phyloP scores from a whole-genome alignment of 1,284 basidiomycete species.

The Austroboletus olivaceoglutinosus region DNA sequence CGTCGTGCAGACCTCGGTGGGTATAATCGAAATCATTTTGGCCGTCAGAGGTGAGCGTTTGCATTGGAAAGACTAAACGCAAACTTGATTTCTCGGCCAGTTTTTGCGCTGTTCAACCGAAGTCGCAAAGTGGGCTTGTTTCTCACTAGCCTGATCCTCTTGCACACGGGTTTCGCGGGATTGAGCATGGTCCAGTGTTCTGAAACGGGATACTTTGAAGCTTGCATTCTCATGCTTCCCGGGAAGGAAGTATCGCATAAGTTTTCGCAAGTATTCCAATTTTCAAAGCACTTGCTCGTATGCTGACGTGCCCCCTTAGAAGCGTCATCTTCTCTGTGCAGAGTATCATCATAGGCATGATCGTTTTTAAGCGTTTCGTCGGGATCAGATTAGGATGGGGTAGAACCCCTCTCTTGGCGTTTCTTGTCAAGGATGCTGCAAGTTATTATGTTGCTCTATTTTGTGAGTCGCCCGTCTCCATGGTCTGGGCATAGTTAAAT shows the following conservation, averaged over 20 bases:
- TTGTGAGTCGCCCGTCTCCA: conserved; percentile 12
- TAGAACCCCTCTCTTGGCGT: conserved; percentile 15
- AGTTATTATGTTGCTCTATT: conserved; percentile 8
- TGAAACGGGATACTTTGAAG: conserved; percentile 3
- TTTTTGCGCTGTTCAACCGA: conserved; percentile 25
- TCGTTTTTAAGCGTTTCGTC: conserved; percentile 4
- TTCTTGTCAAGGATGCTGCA: conserved; percentile 17
- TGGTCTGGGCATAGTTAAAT: not conserved
- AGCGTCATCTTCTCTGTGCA: conserved; percentile 1
- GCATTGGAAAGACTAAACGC: no score
- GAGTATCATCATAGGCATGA: conserved; percentile 11
- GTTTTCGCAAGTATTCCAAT: conserved; percentile 1
- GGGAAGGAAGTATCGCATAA: not conserved
- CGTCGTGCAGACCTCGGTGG: conserved; percentile 4
- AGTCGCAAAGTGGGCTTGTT: conserved; percentile 12
- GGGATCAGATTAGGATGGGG: conserved; percentile 4
- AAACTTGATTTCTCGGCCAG: conserved; percentile 5
- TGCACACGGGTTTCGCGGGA: conserved; percentile 2
- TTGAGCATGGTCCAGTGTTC: not conserved
- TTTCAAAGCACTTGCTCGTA: not conserved
- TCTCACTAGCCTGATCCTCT: conserved; percentile 11
- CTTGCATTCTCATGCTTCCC: conserved; percentile 13
- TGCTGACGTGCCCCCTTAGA: conserved; percentile 6
- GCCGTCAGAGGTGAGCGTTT: conserved; percentile 17
- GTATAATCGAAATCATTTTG: conserved; percentile 14